phyloP scores from a whole-genome alignment of 2,329 filamentous ascomycete species.

The Metarhizium guizhouense region DNA sequence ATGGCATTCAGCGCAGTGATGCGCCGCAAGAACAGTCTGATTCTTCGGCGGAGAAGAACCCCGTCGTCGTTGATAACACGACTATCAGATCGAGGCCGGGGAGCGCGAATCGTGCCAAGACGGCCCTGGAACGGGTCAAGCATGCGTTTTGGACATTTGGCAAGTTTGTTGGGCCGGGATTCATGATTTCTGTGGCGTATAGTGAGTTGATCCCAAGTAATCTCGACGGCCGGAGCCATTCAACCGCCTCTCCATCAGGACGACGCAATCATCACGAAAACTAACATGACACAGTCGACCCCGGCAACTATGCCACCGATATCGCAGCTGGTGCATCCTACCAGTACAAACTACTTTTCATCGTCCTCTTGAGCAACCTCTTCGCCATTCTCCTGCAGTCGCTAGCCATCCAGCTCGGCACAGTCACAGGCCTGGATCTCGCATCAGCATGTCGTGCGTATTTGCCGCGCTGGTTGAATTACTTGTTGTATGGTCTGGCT shows the following conservation, averaged over 20 bases:
- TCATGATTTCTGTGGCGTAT: slow-evolving; percentile 53
- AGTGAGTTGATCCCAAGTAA: slow-evolving; percentile 27
- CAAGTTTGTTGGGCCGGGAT: slow-evolving; percentile 54
- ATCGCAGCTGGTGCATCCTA: slow-evolving; percentile 59
- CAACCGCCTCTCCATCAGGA: too few species aligned
- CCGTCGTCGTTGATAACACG: neutral
- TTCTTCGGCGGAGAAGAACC: neutral
- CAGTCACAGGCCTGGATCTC: slow-evolving; percentile 58
- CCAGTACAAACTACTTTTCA: slow-evolving; percentile 56
- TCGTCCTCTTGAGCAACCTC: slow-evolving; percentile 59
- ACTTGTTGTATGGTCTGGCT: slow-evolving; percentile 51
- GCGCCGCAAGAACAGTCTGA: neutral
- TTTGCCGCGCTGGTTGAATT: slow-evolving; percentile 57
- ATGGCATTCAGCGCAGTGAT: neutral
- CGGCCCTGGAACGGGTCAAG: slow-evolving; percentile 10
- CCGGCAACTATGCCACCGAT: slow-evolving; percentile 63
- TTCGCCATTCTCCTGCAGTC: slow-evolving; percentile 64
- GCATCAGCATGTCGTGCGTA: slow-evolving; percentile 57
- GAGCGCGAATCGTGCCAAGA: neutral
- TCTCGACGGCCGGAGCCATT: too few species aligned
- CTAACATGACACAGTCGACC: slow-evolving; percentile 34
- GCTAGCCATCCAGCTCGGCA: slow-evolving; percentile 60
- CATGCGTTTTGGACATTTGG: slow-evolving; percentile 19
- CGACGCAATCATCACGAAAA: neutral
- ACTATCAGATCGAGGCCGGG: neutral